phyloP scores from a whole-genome alignment of 305 asterid species.

The Solanum aculeatissimum region DNA sequence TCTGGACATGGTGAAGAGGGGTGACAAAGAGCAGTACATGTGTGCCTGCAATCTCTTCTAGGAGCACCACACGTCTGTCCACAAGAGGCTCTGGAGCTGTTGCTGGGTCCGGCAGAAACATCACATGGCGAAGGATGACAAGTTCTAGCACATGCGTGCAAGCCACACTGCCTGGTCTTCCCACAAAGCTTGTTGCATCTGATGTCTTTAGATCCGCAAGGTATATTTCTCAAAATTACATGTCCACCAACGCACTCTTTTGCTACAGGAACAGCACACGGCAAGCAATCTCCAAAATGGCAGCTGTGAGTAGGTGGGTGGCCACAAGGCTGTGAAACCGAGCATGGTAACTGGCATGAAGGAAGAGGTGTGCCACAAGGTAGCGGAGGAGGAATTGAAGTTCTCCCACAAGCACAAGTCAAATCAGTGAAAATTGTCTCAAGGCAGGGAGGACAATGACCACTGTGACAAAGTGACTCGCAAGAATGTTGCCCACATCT shows the following conservation, averaged over 20 bases:
- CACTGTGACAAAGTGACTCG: slow-evolving; percentile 75
- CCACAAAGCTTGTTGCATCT: slow-evolving; percentile 90
- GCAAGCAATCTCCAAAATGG: slow-evolving; percentile 92
- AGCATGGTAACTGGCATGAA: slow-evolving; percentile 83
- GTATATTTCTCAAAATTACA: slow-evolving; percentile 72
- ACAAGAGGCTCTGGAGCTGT: slow-evolving; percentile 49
- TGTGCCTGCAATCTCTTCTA: slow-evolving; percentile 87
- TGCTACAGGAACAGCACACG: slow-evolving; percentile 74
- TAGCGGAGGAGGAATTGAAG: slow-evolving; percentile 88
- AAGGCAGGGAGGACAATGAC: slow-evolving; percentile 95
- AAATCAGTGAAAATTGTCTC: slow-evolving; percentile 80
- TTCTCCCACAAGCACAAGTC: slow-evolving; percentile 87
- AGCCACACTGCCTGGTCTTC: slow-evolving; percentile 89
- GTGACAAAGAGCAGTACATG: slow-evolving; percentile 77
- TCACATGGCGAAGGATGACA: slow-evolving; percentile 87
- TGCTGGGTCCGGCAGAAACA: slow-evolving; percentile 27
- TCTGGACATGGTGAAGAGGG: slow-evolving; percentile 75
- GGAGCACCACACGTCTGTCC: slow-evolving; percentile 95
- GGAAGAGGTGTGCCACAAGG: slow-evolving; percentile 94
- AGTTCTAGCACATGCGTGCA: slow-evolving; percentile 84
- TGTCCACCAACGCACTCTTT: slow-evolving; percentile 94
- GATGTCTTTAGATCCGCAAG: slow-evolving; percentile 89
- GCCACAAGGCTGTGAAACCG: slow-evolving; percentile 87
- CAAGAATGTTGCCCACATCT: slow-evolving; percentile 97
- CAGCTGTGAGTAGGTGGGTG: slow-evolving; percentile 94